Base-by-base conservation (phyloP, 2,329 filamentous ascomycete genomes). In the Verticillium longisporum region DNA sequence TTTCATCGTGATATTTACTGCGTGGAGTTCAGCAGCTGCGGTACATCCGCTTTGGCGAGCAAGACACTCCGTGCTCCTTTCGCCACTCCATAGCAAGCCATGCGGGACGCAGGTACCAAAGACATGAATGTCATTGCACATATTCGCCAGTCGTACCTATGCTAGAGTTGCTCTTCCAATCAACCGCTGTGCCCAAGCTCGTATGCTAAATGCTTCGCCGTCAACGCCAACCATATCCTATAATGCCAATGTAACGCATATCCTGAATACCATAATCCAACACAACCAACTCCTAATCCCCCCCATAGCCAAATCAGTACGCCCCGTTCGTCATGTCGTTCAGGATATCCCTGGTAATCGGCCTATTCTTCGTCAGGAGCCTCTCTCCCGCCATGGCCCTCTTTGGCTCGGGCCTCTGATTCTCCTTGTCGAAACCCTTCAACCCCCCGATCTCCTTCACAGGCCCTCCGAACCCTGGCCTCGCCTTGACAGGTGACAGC, bases 271-370 rank as follows among this genome's bases (percentile, higher is more conserved):
- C 45, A 21, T 21, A 13, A 10, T 13, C 45, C 34, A 21, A 50
- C 21, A n/a, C n/a, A 50, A 18, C 45, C 45, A 9, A 26, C 11
- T 21, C 45, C 38, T n/a, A 45, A n/a, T 6, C 15, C 18, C 26
- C 26, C 26, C 26, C 6, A 2, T 50, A 26, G 11, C 45, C 11
- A 32, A 54, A 50, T 64, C 60, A 75, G 69, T 74, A 78, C 68
- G 71, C 75, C 66, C 77, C 77, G 61, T 78, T 74, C 59, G 75
- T 81, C 75, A 86, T 78, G 65, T 92, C 90, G 74, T 95, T 91
- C 67, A 92, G 79, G 65, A 97, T 87, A 78, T 94, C 89, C 70
- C 85, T 84, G 69, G 93, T 79, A 60, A 96, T 81, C 38, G 86
- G 84, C 68, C 86, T 86, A 38, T 83, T 85, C 62, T 85, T 87